These are phyloP conservation scores for Bipolaris sorokiniana DNA, from an alignment of 2,329 filamentous ascomycete species.

Conservation along the genomic window DNA sequence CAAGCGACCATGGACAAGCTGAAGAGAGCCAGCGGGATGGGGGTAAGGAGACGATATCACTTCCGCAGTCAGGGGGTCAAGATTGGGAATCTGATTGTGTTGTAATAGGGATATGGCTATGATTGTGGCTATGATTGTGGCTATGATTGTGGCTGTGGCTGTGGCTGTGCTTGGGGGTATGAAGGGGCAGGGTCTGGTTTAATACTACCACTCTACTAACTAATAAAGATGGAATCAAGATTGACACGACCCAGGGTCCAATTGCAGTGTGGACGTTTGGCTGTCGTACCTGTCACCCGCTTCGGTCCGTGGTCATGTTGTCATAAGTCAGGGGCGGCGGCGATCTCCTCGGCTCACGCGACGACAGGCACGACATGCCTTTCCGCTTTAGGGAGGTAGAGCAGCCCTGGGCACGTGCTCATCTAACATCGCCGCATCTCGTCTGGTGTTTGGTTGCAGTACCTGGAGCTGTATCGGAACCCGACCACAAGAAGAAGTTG, in stretches of 20 bases:
- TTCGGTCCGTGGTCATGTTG: background rate
- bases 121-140: background rate
- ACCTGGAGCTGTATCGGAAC: background rate
- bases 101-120: slow-evolving; percentile 42
- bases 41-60: slow-evolving; percentile 77
- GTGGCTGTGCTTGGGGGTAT: background rate
- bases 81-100: slow-evolving; percentile 78
- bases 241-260: too few relatives aligned
- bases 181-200: background rate
- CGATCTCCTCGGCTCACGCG: background rate
- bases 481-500: slow-evolving; percentile 2
- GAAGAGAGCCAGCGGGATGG: slow-evolving; percentile 68
- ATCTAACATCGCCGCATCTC: background rate
- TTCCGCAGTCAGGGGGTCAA: slow-evolving; percentile 80
- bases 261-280: too few relatives aligned
- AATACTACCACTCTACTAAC: background rate
- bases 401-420: background rate
- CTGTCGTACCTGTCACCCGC: background rate
- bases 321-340: slow-evolving; percentile 1
- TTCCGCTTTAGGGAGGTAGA: slow-evolving; percentile 3
- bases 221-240: too few relatives aligned
- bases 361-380: background rate
- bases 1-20: slow-evolving; percentile 70
- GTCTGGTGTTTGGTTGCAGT: background rate
- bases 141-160: background rate